Conservation (phyloP, 2,329 filamentous ascomycete genomes). For the Epichloe scottii region DNA sequence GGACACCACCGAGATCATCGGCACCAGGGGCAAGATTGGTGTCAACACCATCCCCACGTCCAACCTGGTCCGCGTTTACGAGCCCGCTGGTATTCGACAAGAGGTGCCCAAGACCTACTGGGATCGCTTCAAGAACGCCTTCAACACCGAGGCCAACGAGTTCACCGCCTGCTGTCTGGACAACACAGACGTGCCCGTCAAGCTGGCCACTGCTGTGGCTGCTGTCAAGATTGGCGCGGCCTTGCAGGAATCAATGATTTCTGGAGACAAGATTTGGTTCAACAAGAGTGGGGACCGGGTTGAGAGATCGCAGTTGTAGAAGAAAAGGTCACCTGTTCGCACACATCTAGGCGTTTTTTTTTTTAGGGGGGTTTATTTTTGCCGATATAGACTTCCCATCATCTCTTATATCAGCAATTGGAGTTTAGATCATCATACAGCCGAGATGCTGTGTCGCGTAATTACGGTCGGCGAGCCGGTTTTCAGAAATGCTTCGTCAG, state of each 20-base stretch:
- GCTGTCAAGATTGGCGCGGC: constrained; percentile 48
- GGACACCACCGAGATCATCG: constrained; percentile 55
- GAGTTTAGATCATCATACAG: no score
- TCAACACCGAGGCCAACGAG: constrained; percentile 50
- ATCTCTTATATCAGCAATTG: background rate
- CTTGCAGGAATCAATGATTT: constrained; percentile 43
- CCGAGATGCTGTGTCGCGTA: background rate
- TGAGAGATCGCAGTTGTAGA: constrained; percentile 4
- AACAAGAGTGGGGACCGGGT: constrained; percentile 22
- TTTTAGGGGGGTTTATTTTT: background rate
- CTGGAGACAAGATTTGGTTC: constrained; percentile 45
- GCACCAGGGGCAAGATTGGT: constrained; percentile 49
- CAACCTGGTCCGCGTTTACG: constrained; percentile 43
- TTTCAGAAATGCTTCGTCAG: background rate
- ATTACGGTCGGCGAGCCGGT: background rate
- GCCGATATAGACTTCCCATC: background rate
- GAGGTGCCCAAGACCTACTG: constrained; percentile 52
- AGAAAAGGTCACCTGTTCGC: background rate
- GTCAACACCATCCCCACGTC: constrained; percentile 45
- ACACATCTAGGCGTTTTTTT: background rate
- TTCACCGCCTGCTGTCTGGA: constrained; percentile 49
- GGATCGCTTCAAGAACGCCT: constrained; percentile 49
- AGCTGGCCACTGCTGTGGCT: constrained; percentile 42
- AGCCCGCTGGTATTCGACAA: constrained; percentile 32
- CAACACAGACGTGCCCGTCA: constrained; percentile 39